Percentiles rank a stretch among this genome's conserved stretches.
These are phyloP conservation scores for Pilaira anomala DNA, from an alignment of 192 early-diverging fungal species.

Conservation along the genomic window DNA sequence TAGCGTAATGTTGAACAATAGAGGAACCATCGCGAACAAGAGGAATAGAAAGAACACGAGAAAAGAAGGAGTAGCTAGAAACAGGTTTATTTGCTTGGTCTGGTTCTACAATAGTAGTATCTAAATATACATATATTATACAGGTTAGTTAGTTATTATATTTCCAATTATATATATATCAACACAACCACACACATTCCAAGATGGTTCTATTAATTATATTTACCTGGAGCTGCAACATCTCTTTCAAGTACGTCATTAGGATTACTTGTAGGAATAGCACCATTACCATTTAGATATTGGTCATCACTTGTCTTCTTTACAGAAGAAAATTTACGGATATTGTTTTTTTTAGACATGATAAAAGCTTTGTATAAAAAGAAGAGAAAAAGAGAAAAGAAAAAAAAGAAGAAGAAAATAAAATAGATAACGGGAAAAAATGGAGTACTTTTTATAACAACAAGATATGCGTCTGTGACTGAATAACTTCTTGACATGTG, in stretches of 20 bases:
- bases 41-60: slow-evolving; percentile 32
- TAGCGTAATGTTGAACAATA: slow-evolving; percentile 27
- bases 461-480: too few relatives aligned
- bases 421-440: too few relatives aligned
- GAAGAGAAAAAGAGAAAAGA: too few relatives aligned
- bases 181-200: too few relatives aligned
- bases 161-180: not conserved
- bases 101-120: slow-evolving; percentile 10
- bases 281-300: not conserved
- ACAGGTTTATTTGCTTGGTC: slow-evolving; percentile 10
- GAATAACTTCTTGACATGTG: too few relatives aligned
- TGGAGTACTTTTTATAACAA: too few relatives aligned
- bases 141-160: not conserved
- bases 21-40: slow-evolving; percentile 26
- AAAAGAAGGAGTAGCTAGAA: slow-evolving; percentile 17
- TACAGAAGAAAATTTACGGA: too few relatives aligned
- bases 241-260: not conserved
- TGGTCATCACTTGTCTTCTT: not conserved
- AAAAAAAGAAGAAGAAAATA: too few relatives aligned
- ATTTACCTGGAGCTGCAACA: not conserved
- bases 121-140: not conserved
- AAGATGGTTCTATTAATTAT: too few relatives aligned
- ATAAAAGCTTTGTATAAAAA: too few relatives aligned
- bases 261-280: not conserved
- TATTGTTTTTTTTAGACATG: too few relatives aligned